phyloP scores from a whole-genome alignment of 106 monocot species.

The Phalaenopsis equestris region DNA sequence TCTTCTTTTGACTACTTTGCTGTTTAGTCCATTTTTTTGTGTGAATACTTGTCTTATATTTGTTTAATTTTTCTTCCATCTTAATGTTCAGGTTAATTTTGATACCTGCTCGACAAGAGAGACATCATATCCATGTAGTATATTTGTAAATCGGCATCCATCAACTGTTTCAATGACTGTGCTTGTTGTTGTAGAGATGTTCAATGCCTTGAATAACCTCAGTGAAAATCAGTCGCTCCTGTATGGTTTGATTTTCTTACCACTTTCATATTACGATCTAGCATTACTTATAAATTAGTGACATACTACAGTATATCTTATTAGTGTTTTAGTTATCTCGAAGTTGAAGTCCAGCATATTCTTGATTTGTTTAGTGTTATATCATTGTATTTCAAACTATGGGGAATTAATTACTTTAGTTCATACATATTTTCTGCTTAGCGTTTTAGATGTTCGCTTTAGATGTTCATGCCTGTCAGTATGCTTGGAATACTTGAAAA shows the following conservation, averaged over 20 bases:
- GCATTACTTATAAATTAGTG: background rate
- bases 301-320: background rate
- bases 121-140: conserved; percentile 83
- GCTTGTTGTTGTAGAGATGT: conserved; percentile 99
- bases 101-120: conserved; percentile 87
- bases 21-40: too few species aligned
- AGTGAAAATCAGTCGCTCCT: conserved; percentile 99
- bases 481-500: background rate
- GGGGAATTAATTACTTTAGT: background rate
- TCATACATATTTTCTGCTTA: background rate
- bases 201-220: conserved; percentile 96
- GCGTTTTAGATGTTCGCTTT: background rate
- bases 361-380: background rate
- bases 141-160: conserved; percentile 93
- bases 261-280: background rate
- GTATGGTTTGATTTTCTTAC: conserved; percentile 31
- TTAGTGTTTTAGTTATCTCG: background rate
- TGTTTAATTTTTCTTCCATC: background rate
- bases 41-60: background rate
- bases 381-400: background rate
- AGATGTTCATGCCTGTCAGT: background rate
- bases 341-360: background rate
- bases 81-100: conserved; percentile 70
- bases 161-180: conserved; percentile 99
- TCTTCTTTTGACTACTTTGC: background rate